Base-by-base conservation (phyloP, 495 filamentous ascomycete genomes). In the Hypoxylon lienhwacheense region DNA sequence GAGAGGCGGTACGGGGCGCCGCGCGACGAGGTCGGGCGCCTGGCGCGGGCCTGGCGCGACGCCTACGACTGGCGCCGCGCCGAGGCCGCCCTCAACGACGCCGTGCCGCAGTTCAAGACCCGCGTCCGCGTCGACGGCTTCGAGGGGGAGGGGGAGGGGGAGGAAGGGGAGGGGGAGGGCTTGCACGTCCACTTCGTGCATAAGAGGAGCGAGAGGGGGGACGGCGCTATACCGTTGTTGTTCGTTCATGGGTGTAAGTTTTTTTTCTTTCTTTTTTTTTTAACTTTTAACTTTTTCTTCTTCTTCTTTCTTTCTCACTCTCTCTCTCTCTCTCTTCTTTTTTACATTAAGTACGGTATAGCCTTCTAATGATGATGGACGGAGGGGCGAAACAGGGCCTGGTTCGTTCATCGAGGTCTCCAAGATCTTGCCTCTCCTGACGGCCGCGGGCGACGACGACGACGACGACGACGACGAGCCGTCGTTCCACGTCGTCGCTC, bases 391-490 rank as follows among this genome's bases (percentile, higher is more conserved):
- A 40, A 10, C 49, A 83, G 79, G 82, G 84, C 86, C 86, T 2
- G 85, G 86, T 1, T 82, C 73, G 42, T 88, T 89, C 66, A 53
- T 87, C 46, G 86, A 89, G 68, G 83, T 81, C 1, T 75, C 69
- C 7, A 86, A 87, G 55, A 67, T 89, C 20, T 70, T 90, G 1
- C 78, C 82, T 2, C 66, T 79, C 10, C 71, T 90, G 16, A 74
- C 72, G 1, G 14, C 59, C 1, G 56, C 63, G 7, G 64, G 62
- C 10, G 54, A 4, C 11, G 31, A 70, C 14, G 63, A 70, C 14
- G 64, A 66, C 8, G 20, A 69, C 15, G 63, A 69, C n/a, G 64
- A 66, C 8, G 62, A 70, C 21, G 66, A 60, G 0, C 78, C 79
- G 1, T 70, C 77, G 0, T 90, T 89, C 69, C 69, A 87, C 62